Conservation (phyloP, 306 rosid species). For the Cicer arietinum region DNA sequence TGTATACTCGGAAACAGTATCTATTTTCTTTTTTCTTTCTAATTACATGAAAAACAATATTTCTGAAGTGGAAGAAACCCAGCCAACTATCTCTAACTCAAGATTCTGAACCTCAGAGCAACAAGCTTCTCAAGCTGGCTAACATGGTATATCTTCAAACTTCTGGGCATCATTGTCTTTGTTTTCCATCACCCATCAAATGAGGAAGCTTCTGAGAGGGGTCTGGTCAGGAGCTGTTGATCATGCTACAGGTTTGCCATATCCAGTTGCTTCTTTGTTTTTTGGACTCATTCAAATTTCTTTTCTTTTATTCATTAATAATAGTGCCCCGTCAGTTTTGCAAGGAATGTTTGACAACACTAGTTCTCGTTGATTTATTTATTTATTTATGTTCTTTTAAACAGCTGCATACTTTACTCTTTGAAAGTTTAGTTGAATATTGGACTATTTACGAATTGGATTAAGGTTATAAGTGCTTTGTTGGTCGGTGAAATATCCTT, state of each 20-base stretch:
- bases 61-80: slow-evolving; percentile 17
- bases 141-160: neutral
- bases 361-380: neutral
- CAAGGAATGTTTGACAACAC: neutral
- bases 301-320: slow-evolving; percentile 5
- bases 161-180: slow-evolving; percentile 53
- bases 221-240: neutral
- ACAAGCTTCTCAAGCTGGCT: neutral
- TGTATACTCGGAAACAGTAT: neutral
- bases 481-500: slow-evolving; percentile 8
- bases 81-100: neutral
- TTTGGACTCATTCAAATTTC: neutral
- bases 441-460: neutral
- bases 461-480: slow-evolving; percentile 2
- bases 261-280: neutral
- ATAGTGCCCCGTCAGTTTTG: slow-evolving; percentile 7
- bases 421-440: neutral
- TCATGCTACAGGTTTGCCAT: slow-evolving; percentile 30
- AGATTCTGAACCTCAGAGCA: slow-evolving; percentile 3
- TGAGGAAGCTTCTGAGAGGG: slow-evolving; percentile 1
- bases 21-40: neutral
- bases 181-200: slow-evolving; percentile 50
- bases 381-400: neutral
- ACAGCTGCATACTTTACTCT: neutral
- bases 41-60: slow-evolving; percentile 4